Evolutionary conservation across 2,329 filamentous ascomycete species (phyloP).

Genomic region (Grosmannia clavigera): DNA sequence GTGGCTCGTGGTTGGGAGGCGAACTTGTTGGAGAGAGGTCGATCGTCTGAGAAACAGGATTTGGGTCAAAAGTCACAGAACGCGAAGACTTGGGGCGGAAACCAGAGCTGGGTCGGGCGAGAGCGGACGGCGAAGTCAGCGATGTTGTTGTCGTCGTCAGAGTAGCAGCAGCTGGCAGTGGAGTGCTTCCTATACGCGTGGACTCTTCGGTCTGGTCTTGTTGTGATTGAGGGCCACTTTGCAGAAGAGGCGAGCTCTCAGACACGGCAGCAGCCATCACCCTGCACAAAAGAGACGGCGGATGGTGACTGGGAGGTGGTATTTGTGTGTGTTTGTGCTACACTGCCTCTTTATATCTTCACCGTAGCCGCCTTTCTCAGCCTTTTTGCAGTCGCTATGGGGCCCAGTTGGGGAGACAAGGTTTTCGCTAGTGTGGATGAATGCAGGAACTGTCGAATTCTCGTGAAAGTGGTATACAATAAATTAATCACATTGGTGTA

Average conservation of each 20-base stretch:
- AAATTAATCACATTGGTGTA: neutral
- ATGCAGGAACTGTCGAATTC: neutral
- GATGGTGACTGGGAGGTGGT: neutral
- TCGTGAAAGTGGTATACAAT: neutral
- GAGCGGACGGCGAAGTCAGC: slow-evolving; percentile 8
- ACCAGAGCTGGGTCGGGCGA: slow-evolving; percentile 14
- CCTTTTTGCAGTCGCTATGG: neutral
- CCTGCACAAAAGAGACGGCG: neutral
- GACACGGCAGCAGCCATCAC: slow-evolving; percentile 5
- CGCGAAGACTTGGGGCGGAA: slow-evolving; percentile 36
- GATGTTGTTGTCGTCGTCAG: neutral
- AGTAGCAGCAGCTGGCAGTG: neutral
- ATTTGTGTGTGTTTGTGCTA: neutral
- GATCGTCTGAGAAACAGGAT: slow-evolving; percentile 50
- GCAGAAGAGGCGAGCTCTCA: slow-evolving; percentile 13
- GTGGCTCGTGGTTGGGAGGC: slow-evolving; percentile 18
- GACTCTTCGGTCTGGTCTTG: neutral
- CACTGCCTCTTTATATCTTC: neutral
- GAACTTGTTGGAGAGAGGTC: slow-evolving; percentile 24
- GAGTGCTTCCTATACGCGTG: neutral
- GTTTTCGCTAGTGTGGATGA: neutral
- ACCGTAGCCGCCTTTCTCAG: neutral
- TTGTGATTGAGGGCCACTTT: neutral
- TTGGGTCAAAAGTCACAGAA: slow-evolving; percentile 67
- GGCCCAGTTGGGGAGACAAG: neutral